Evolutionary conservation across 495 filamentous ascomycete genomes (phyloP).

Genomic region (Cercophora newfieldiana): DNA sequence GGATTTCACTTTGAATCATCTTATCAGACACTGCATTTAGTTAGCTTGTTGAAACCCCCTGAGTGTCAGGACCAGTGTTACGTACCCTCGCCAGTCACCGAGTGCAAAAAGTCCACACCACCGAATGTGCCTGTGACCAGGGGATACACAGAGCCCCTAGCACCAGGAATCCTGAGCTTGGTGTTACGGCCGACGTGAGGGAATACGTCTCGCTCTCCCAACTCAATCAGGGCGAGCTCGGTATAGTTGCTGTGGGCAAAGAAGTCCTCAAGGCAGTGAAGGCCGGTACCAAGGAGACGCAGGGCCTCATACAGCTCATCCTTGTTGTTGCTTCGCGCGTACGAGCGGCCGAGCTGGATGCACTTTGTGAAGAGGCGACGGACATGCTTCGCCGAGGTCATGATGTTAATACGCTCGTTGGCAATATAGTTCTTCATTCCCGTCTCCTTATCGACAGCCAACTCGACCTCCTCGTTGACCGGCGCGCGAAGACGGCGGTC

Average conservation of each 20-base stretch:
- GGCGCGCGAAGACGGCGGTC: conserved; percentile 77
- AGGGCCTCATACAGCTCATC: conserved; percentile 81
- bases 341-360: conserved; percentile 72
- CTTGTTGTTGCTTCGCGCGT: conserved; percentile 60
- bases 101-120: conserved; percentile 82
- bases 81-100: conserved; percentile 74
- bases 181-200: conserved; percentile 79
- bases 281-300: conserved; percentile 78
- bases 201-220: conserved; percentile 77
- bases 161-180: conserved; percentile 64
- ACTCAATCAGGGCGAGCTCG: conserved; percentile 80
- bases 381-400: conserved; percentile 73
- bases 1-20: conserved; percentile 80
- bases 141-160: conserved; percentile 65
- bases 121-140: conserved; percentile 89
- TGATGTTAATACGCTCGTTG: conserved; percentile 70
- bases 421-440: conserved; percentile 93
- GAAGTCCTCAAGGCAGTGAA: conserved; percentile 92
- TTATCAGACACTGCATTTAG: conserved; percentile 68
- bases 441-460: conserved; percentile 72
- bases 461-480: conserved; percentile 74
- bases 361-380: conserved; percentile 68
- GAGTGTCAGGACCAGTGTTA: neutral
- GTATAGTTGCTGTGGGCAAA: conserved; percentile 89
- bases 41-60: conserved; percentile 14